These are phyloP conservation scores for Candida peoriensis DNA, from an alignment of 805 yeast genomes.

Conservation along the genomic window DNA sequence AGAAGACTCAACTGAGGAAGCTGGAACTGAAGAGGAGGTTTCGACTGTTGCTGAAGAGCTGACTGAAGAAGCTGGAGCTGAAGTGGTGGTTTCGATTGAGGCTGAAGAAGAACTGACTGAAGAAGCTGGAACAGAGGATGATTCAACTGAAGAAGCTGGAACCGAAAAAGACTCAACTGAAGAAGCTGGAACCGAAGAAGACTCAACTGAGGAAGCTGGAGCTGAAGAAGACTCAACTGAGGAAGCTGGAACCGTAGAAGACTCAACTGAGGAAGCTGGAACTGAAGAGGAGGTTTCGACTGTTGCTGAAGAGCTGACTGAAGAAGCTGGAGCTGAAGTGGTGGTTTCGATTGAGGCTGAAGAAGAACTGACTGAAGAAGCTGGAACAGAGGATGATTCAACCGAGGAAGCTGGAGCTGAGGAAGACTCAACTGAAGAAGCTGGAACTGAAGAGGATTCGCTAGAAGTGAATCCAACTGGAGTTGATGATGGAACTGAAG, in stretches of 20 bases:
- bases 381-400: background rate
- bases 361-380: background rate
- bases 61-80: no score
- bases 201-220: no score
- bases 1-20: no score
- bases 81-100: no score
- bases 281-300: no score
- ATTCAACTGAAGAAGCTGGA: no score
- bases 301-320: background rate
- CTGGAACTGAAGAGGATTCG: background rate
- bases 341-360: background rate
- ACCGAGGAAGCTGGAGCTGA: background rate
- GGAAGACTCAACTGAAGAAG: background rate
- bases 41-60: no score
- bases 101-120: no score
- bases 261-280: background rate
- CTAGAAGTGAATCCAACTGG: background rate
- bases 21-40: no score
- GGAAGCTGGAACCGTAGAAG: background rate
- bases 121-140: no score
- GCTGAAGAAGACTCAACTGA: background rate
- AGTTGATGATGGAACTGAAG: background rate
- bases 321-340: background rate
- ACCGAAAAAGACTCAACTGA: no score
- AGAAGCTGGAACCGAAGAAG: no score